A percentile compares a stretch with the other conserved stretches of the same genome.
These are phyloP conservation scores for Cyberlindnera japonica DNA, from an alignment of 805 yeast species.

Conservation along the genomic window DNA sequence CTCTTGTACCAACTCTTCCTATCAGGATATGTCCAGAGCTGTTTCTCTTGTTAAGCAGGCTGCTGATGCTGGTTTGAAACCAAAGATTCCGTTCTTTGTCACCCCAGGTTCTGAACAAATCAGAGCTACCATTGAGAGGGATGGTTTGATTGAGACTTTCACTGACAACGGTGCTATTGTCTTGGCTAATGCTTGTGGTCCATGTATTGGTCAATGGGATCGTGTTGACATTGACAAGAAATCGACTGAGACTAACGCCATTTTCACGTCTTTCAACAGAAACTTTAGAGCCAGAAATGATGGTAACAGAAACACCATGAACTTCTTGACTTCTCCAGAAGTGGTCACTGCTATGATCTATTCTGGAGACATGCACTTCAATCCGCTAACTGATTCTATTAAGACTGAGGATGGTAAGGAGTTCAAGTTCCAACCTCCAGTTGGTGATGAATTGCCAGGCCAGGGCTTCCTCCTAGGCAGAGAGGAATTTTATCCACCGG, in stretches of 20 bases:
- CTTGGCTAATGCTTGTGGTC: slow-evolving; percentile 97
- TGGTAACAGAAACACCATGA: slow-evolving; percentile 96
- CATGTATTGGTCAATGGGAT: slow-evolving; percentile 99
- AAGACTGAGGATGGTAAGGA: slow-evolving; percentile 62
- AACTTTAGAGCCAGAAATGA: slow-evolving; percentile 98
- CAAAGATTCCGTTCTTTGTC: slow-evolving; percentile 88
- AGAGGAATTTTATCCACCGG: slow-evolving; percentile 67
- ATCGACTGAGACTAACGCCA: slow-evolving; percentile 84
- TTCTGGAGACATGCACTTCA: slow-evolving; percentile 88
- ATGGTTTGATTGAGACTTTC: slow-evolving; percentile 86
- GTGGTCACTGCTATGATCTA: slow-evolving; percentile 95
- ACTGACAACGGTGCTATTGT: slow-evolving; percentile 91
- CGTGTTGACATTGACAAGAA: slow-evolving; percentile 82
- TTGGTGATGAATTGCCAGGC: slow-evolving; percentile 80
- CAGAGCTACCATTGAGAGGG: slow-evolving; percentile 96
- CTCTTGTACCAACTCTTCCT: slow-evolving; percentile 97
- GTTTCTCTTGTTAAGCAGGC: slow-evolving; percentile 92
- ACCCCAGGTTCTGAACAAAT: slow-evolving; percentile 99
- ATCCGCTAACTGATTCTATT: slow-evolving; percentile 86
- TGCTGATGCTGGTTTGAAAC: slow-evolving; percentile 81
- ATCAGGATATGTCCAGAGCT: slow-evolving; percentile 97
- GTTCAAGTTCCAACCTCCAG: slow-evolving; percentile 77
- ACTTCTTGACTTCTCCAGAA: slow-evolving; percentile 98
- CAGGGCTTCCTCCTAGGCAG: slow-evolving; percentile 77
- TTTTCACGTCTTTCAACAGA: slow-evolving; percentile 96